Conservation (phyloP, 2,329 filamentous ascomycete genomes). For the Aureobasidium subglaciale region DNA sequence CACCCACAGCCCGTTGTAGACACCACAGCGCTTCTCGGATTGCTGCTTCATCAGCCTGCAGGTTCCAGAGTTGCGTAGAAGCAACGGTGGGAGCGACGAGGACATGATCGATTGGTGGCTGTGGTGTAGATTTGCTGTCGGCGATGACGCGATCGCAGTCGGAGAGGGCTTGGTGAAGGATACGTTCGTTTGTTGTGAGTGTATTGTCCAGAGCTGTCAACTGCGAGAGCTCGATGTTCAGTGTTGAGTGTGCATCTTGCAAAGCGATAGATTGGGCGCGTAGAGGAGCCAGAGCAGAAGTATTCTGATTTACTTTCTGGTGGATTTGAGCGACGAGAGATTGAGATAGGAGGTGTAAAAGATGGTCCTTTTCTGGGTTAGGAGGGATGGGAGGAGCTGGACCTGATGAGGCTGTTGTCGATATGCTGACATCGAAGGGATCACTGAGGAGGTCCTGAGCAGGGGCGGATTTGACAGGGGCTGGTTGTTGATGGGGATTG, state of each 20-base stretch:
- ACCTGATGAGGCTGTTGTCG: slow-evolving; percentile 43
- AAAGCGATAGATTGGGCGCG: slow-evolving; percentile 74
- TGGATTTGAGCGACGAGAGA: slow-evolving; percentile 63
- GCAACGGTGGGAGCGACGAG: slow-evolving; percentile 92
- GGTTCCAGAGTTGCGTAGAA: slow-evolving; percentile 81
- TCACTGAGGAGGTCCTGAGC: slow-evolving; percentile 54
- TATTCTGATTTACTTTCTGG: slow-evolving; percentile 63
- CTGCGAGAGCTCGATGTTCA: slow-evolving; percentile 67
- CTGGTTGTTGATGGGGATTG: slow-evolving; percentile 22
- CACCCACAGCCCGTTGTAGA: slow-evolving; percentile 66
- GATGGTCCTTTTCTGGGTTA: slow-evolving; percentile 89
- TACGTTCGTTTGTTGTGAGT: slow-evolving; percentile 67
- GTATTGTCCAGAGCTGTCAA: slow-evolving; percentile 64
- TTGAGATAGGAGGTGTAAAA: slow-evolving; percentile 68
- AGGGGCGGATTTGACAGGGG: slow-evolving; percentile 29
- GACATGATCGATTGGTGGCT: slow-evolving; percentile 79
- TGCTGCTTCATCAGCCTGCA: slow-evolving; percentile 82
- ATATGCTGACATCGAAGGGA: slow-evolving; percentile 53
- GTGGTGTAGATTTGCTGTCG: slow-evolving; percentile 59
- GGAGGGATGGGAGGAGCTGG: slow-evolving; percentile 82
- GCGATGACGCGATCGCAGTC: slow-evolving; percentile 74
- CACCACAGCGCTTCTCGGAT: slow-evolving; percentile 83
- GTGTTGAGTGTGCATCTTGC: slow-evolving; percentile 56
- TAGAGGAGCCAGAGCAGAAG: slow-evolving; percentile 66
- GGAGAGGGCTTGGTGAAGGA: slow-evolving; percentile 68